Evolutionary conservation across 257 asterid species (phyloP).

Genomic region (Solanum raphanifolium): DNA sequence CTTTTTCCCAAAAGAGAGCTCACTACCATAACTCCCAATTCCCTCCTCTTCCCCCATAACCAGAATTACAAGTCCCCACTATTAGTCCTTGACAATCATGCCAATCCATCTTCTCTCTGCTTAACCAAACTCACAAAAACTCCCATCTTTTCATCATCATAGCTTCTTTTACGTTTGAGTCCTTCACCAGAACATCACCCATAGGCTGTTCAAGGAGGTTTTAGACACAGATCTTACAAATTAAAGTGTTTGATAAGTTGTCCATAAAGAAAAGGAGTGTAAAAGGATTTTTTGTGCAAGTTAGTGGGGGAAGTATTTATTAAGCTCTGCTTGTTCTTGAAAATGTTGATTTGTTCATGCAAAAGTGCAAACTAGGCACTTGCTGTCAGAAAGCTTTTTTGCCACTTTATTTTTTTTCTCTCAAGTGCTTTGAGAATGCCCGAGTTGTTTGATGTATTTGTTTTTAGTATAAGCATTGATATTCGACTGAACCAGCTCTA

Average conservation of each 20-base stretch:
- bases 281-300: not conserved
- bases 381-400: not conserved
- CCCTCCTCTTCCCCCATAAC: not conserved
- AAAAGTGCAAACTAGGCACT: not conserved
- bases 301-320: not conserved
- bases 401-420: not conserved
- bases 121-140: not conserved
- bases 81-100: not conserved
- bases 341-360: not conserved
- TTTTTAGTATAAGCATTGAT: not conserved
- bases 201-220: not conserved
- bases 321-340: not conserved
- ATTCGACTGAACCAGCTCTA: not conserved
- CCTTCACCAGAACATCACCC: not conserved
- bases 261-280: not conserved
- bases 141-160: not conserved
- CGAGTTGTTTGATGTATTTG: not conserved
- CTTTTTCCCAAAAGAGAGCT: not conserved
- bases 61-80: not conserved
- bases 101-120: not conserved
- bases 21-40: not conserved
- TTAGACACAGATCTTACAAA: not conserved
- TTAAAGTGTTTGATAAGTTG: not conserved
- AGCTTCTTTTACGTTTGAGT: not conserved
- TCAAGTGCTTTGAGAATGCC: not conserved